A percentile compares a stretch with the other conserved stretches of the same genome.
These are phyloP conservation scores for Tolypocladium sp. DNA, from an alignment of 2,329 filamentous ascomycete species.

Conservation along the genomic window DNA sequence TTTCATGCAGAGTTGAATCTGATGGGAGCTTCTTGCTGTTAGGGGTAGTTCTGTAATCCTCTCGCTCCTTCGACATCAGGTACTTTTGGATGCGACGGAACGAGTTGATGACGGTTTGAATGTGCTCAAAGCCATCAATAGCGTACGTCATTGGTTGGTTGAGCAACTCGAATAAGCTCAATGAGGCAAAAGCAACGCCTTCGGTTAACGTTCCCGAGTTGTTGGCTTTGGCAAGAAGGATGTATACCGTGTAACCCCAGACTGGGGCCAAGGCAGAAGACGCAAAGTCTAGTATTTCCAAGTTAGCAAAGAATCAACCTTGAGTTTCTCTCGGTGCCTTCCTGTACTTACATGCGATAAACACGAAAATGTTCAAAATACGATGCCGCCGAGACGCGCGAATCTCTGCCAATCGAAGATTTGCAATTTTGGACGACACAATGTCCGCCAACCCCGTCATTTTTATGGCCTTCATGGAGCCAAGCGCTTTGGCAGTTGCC, in stretches of 20 bases:
- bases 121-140: constrained; percentile 10
- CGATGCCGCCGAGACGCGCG: constrained; percentile 16
- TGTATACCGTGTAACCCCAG: constrained; percentile 9
- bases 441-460: constrained; percentile 29
- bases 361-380: constrained; percentile 8
- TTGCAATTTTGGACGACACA: constrained; percentile 20
- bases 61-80: constrained; percentile 8
- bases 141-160: constrained; percentile 10
- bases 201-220: constrained; percentile 8
- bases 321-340: neutral
- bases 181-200: constrained; percentile 9
- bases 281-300: constrained; percentile 1
- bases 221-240: constrained; percentile 6
- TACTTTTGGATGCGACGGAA: constrained; percentile 12
- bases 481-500: constrained; percentile 12
- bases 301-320: neutral
- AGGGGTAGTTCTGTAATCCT: constrained; percentile 2
- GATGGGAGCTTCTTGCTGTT: neutral
- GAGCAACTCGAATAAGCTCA: constrained; percentile 11
- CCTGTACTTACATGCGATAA: constrained; percentile 6
- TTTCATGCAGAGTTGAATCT: neutral
- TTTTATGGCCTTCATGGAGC: constrained; percentile 29
- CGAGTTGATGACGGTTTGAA: constrained; percentile 11
- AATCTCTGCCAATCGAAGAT: constrained; percentile 26
- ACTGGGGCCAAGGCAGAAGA: constrained; percentile 10